Percentiles rank a stretch among this genome's conserved stretches.
Evolutionary conservation across 208 protist species (phyloP).

Genomic region (Leishmania gerbilli): DNA sequence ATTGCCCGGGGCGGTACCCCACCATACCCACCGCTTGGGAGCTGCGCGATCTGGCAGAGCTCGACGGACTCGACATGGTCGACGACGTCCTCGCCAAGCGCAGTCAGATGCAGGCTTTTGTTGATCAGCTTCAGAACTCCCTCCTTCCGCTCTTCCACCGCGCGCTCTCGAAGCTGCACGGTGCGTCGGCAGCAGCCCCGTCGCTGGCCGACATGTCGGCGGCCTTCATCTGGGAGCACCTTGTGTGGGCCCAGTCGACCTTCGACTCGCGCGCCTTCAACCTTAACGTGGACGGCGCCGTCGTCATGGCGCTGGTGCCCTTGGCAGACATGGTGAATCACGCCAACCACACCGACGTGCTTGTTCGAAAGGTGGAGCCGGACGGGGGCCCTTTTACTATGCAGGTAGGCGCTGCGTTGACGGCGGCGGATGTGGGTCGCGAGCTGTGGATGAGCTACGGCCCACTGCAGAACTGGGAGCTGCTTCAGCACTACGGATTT

Average conservation of each 20-base stretch:
- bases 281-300: slow-evolving; percentile 77
- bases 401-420: slow-evolving; percentile 72
- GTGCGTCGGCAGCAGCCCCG: not conserved
- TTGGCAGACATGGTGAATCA: slow-evolving; percentile 93
- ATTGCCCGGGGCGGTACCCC: slow-evolving; percentile 70
- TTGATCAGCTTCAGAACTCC: slow-evolving; percentile 32
- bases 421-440: slow-evolving; percentile 51
- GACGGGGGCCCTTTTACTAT: slow-evolving; percentile 80
- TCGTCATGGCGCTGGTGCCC: slow-evolving; percentile 75
- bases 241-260: slow-evolving; percentile 83
- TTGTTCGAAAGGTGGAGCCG: slow-evolving; percentile 72
- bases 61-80: slow-evolving; percentile 80
- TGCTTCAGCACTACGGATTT: slow-evolving; percentile 93
- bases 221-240: slow-evolving; percentile 51
- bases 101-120: slow-evolving; percentile 50
- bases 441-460: slow-evolving; percentile 94
- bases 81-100: slow-evolving; percentile 77
- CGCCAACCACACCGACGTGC: slow-evolving; percentile 71
- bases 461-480: slow-evolving; percentile 93
- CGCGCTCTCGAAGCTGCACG: slow-evolving; percentile 15
- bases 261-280: slow-evolving; percentile 93
- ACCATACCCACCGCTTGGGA: slow-evolving; percentile 77
- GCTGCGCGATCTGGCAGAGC: slow-evolving; percentile 60
- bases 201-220: slow-evolving; percentile 22
- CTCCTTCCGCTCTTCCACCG: slow-evolving; percentile 46